Percentiles rank a stretch among this genome's conserved stretches.
Conservation (phyloP, 2,329 filamentous ascomycete species). For the Ophiostoma montium region DNA sequence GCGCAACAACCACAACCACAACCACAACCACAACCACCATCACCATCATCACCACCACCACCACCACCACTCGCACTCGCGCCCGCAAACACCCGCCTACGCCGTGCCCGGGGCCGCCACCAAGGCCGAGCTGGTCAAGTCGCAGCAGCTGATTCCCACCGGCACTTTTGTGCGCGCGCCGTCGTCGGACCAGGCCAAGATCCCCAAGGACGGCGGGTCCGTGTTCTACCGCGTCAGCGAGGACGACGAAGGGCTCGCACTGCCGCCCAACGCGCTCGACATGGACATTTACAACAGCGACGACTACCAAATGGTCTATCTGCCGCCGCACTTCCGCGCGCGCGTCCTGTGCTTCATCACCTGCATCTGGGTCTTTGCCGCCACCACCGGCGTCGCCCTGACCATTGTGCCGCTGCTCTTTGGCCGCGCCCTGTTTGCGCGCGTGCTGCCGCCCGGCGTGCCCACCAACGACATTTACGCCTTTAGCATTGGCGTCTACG, state of each 20-base stretch:
- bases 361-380: constrained; percentile 86
- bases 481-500: constrained; percentile 79
- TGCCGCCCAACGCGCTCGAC: constrained; percentile 17
- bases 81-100: too few species aligned
- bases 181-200: constrained; percentile 86
- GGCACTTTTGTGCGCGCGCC: constrained; percentile 85
- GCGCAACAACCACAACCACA: too few species aligned
- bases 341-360: constrained; percentile 78
- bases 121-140: constrained; percentile 31
- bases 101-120: too few species aligned
- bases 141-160: constrained; percentile 46
- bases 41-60: too few species aligned
- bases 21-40: too few species aligned
- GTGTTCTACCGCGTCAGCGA: constrained; percentile 71
- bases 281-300: constrained; percentile 39
- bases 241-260: not conserved
- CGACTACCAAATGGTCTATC: constrained; percentile 58
- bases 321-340: constrained; percentile 71
- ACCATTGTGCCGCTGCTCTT: constrained; percentile 80
- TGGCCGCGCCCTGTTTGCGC: constrained; percentile 64
- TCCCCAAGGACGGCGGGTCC: constrained; percentile 65
- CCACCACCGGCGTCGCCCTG: constrained; percentile 67
- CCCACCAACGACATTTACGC: constrained; percentile 92
- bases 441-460: constrained; percentile 55
- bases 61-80: too few species aligned